Evolutionary conservation across 1,139 yeast species (phyloP).

Genomic region (Yamadazyma blattariae): DNA sequence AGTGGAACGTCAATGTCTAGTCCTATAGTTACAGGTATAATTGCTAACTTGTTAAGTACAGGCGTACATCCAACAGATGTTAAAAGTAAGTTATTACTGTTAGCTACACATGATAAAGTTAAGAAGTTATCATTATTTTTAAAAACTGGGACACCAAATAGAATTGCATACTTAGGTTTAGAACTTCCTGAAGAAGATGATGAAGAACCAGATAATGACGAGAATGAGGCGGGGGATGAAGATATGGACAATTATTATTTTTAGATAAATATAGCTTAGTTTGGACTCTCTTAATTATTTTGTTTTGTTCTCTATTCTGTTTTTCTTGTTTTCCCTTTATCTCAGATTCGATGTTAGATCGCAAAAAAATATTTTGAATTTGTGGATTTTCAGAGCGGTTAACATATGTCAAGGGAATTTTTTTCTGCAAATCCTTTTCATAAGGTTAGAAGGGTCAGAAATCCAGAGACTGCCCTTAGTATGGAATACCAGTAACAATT

Average conservation of each 20-base stretch:
- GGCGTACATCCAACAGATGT: conserved; percentile 50
- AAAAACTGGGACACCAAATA: conserved; percentile 35
- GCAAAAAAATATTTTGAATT: background rate
- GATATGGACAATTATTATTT: background rate
- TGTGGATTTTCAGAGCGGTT: conserved; percentile 1
- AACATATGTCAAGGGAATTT: conserved; percentile 7
- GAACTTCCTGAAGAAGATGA: conserved; percentile 6
- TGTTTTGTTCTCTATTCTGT: background rate
- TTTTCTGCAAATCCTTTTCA: conserved; percentile 5
- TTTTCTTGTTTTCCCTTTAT: too few species aligned
- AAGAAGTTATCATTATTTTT: conserved; percentile 29
- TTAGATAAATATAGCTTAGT: too few species aligned
- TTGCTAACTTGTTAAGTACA: conserved; percentile 57
- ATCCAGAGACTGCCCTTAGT: conserved; percentile 27
- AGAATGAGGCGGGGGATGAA: too few species aligned
- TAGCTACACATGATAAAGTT: conserved; percentile 35
- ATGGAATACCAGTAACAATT: conserved; percentile 14
- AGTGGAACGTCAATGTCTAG: conserved; percentile 92
- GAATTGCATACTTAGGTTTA: conserved; percentile 27
- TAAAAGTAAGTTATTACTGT: conserved; percentile 33
- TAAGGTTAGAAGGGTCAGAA: conserved; percentile 34
- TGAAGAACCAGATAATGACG: conserved; percentile 16
- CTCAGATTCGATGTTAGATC: background rate
- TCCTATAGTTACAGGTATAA: conserved; percentile 75
- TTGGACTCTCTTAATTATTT: background rate